Percentiles rank a stretch among this genome's conserved stretches.
Evolutionary conservation across 352 stramenopile genomes (phyloP).

Genomic region (Elongisporangium undulatum): DNA sequence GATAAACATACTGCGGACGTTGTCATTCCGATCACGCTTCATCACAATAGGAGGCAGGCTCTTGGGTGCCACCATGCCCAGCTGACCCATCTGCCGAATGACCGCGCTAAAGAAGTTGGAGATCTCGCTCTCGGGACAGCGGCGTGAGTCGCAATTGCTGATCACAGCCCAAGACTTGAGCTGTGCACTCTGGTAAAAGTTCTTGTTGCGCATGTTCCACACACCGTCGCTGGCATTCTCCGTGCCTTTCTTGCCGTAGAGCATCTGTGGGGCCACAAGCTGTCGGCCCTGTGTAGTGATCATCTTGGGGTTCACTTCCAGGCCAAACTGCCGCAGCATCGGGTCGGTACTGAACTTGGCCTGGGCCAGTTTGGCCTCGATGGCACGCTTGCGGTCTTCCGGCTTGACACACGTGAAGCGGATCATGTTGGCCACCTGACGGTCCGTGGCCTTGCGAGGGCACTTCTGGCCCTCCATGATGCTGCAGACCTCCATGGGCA

Average conservation of each 20-base stretch:
- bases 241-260: conserved; percentile 36
- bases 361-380: conserved; percentile 55
- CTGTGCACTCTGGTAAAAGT: conserved; percentile 33
- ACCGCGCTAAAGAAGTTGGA: conserved; percentile 56
- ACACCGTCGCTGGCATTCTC: conserved; percentile 48
- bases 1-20: conserved; percentile 33
- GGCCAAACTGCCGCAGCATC: conserved; percentile 45
- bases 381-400: conserved; percentile 47
- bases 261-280: conserved; percentile 37
- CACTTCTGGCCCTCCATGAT: conserved; percentile 70
- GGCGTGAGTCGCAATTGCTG: conserved; percentile 42
- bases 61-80: conserved; percentile 44
- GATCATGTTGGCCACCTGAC: conserved; percentile 84
- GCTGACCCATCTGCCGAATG: conserved; percentile 40
- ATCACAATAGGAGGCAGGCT: conserved; percentile 36
- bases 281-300: conserved; percentile 39
- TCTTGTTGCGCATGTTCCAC: conserved; percentile 71
- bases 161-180: conserved; percentile 48
- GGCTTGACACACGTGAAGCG: conserved; percentile 53
- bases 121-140: conserved; percentile 22
- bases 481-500: conserved; percentile 81
- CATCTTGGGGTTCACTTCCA: conserved; percentile 55
- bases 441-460: conserved; percentile 72
- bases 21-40: conserved; percentile 24
- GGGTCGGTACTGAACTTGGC: conserved; percentile 53